These are phyloP conservation scores for Termitomyces sp. DNA, from an alignment of 768 basidiomycete species.

Conservation along the genomic window DNA sequence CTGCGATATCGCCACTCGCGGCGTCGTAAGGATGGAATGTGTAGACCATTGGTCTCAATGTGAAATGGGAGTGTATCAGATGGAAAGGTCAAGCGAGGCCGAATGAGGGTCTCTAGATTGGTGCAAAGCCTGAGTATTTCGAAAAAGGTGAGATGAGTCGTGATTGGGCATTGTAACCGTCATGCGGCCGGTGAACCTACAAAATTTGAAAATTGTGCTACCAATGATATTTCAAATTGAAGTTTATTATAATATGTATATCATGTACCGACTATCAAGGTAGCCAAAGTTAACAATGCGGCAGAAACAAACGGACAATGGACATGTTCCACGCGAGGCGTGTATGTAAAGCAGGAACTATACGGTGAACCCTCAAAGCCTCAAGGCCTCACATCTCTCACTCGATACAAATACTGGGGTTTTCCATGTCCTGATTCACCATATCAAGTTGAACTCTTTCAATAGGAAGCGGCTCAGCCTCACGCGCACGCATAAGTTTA, in stretches of 20 bases:
- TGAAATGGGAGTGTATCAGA: conserved; percentile 37
- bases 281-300: too few species aligned
- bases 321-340: too few species aligned
- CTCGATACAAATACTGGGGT: background rate
- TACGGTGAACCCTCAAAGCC: background rate
- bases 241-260: too few species aligned
- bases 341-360: too few species aligned
- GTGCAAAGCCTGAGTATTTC: conserved; percentile 45
- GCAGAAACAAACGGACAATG: too few species aligned
- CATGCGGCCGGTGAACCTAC: conserved; percentile 46
- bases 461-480: background rate
- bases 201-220: background rate
- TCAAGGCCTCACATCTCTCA: background rate
- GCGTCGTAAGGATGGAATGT: conserved; percentile 47
- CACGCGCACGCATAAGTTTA: background rate
- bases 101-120: conserved; percentile 47
- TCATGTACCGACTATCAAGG: too few species aligned
- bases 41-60: conserved; percentile 40
- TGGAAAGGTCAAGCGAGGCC: conserved; percentile 31
- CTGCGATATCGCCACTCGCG: conserved; percentile 66
- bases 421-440: too few species aligned
- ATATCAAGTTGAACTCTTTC: background rate
- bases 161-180: conserved; percentile 32
- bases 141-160: conserved; percentile 26
- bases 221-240: background rate